phyloP scores from a whole-genome alignment of 2,329 filamentous ascomycete species.

The Cladosporium colombiae region DNA sequence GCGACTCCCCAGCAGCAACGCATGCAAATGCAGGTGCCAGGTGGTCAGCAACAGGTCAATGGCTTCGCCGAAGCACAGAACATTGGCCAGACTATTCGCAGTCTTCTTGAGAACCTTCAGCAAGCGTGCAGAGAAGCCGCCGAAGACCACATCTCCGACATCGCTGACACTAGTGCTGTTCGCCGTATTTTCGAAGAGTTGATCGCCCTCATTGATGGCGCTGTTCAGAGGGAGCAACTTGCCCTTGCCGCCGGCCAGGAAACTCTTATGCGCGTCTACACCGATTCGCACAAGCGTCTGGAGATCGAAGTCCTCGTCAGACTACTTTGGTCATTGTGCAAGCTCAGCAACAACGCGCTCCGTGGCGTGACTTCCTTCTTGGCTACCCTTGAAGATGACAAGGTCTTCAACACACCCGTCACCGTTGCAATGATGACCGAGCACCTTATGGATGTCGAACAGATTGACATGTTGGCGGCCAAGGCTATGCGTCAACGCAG shows the following conservation, averaged over 20 bases:
- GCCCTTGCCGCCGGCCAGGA: constrained; percentile 57
- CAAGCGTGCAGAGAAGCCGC: constrained; percentile 57
- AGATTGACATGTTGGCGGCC: constrained; percentile 64
- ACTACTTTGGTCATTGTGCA: constrained; percentile 62
- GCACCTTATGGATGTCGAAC: constrained; percentile 61
- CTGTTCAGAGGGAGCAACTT: constrained; percentile 58
- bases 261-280: constrained; percentile 50
- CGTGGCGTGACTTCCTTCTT: constrained; percentile 56
- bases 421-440: constrained; percentile 62
- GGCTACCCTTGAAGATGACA: constrained; percentile 56
- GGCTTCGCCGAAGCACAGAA: constrained; percentile 60
- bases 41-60: constrained; percentile 52
- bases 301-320: constrained; percentile 66
- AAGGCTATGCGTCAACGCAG: constrained; percentile 72
- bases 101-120: constrained; percentile 58
- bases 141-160: constrained; percentile 60
- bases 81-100: constrained; percentile 55
- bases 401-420: constrained; percentile 63
- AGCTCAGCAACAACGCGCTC: constrained; percentile 59
- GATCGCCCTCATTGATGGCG: constrained; percentile 53
- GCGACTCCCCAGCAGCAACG: constrained; percentile 55
- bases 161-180: constrained; percentile 56
- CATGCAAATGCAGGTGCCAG: constrained; percentile 41
- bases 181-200: constrained; percentile 61
- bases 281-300: constrained; percentile 54